These are phyloP conservation scores for Fusarium tricinctum DNA, from an alignment of 2,329 filamentous ascomycete species.

Conservation along the genomic window DNA sequence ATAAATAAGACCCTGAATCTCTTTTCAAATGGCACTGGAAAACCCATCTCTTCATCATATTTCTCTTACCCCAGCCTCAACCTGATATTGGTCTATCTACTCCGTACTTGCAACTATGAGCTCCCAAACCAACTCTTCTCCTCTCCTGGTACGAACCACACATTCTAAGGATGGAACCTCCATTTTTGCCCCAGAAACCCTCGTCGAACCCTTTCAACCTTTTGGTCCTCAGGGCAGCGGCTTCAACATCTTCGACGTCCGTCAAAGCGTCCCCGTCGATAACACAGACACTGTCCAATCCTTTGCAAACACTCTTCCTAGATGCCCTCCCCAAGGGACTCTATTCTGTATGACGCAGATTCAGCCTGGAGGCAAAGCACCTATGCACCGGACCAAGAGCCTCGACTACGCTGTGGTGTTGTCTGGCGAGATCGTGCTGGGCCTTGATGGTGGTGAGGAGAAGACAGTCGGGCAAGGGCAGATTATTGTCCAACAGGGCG, in stretches of 20 bases:
- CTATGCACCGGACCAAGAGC: conserved; percentile 60
- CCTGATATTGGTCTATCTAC: background rate
- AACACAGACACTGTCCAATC: conserved; percentile 36
- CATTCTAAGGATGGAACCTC: conserved; percentile 19
- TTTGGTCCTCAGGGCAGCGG: conserved; percentile 25
- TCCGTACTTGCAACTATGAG: conserved; percentile 14
- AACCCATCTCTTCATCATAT: background rate
- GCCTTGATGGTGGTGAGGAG: conserved; percentile 59
- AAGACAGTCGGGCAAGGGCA: conserved; percentile 56
- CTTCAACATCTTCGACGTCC: conserved; percentile 29
- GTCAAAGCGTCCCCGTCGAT: conserved; percentile 34
- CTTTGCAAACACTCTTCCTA: conserved; percentile 48
- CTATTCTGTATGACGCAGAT: conserved; percentile 54
- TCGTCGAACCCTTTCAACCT: conserved; percentile 15
- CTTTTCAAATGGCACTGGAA: background rate
- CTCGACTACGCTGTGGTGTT: conserved; percentile 59
- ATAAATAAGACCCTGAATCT: conserved; percentile 9
- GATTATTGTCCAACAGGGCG: conserved; percentile 58
- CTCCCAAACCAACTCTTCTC: conserved; percentile 2
- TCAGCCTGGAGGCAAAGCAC: conserved; percentile 49
- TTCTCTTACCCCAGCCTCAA: background rate
- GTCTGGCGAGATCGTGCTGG: conserved; percentile 57
- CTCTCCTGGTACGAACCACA: conserved; percentile 20
- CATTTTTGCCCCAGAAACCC: conserved; percentile 19
- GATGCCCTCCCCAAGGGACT: conserved; percentile 55